phyloP scores from a whole-genome alignment of 2,329 filamentous ascomycete species.

The Monosporascus ibericus region DNA sequence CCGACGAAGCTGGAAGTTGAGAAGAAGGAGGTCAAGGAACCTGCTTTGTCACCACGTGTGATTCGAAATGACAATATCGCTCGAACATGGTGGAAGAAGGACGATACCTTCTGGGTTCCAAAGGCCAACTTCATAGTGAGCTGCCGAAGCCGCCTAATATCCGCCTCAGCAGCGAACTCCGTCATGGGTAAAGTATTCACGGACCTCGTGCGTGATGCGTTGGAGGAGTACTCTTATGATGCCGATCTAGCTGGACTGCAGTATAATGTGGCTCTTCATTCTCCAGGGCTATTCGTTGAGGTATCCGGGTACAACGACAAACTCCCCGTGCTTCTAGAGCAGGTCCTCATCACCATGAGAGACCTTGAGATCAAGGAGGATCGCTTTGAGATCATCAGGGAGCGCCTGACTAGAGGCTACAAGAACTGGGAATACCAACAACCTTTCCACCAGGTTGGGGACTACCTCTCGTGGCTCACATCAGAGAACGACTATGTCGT shows the following conservation, averaged over 20 bases:
- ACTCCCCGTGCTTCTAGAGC: slow-evolving; percentile 81
- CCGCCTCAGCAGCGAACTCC: slow-evolving; percentile 68
- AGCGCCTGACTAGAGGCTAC: slow-evolving; percentile 68
- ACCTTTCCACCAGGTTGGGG: slow-evolving; percentile 81
- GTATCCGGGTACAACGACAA: slow-evolving; percentile 96
- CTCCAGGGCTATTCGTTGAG: slow-evolving; percentile 68
- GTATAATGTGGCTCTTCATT: slow-evolving; percentile 70
- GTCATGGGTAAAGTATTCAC: slow-evolving; percentile 77
- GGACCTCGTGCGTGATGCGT: slow-evolving; percentile 78
- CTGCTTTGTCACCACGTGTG: slow-evolving; percentile 67
- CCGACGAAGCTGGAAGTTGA: slow-evolving; percentile 90
- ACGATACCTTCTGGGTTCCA: slow-evolving; percentile 97
- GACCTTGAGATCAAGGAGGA: slow-evolving; percentile 81
- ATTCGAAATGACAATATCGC: slow-evolving; percentile 78
- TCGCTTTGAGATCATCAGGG: slow-evolving; percentile 86
- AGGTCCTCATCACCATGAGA: slow-evolving; percentile 77
- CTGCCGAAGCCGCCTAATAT: slow-evolving; percentile 72
- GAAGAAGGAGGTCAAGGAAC: slow-evolving; percentile 80
- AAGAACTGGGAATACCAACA: slow-evolving; percentile 85
- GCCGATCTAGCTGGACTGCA: slow-evolving; percentile 86
- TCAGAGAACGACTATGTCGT: slow-evolving; percentile 72
- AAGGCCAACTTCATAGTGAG: slow-evolving; percentile 84
- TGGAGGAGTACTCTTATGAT: slow-evolving; percentile 93
- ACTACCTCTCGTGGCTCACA: slow-evolving; percentile 75
- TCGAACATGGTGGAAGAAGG: slow-evolving; percentile 95